Base-by-base conservation (phyloP, 768 basidiomycete genomes). In the Daedaleopsis sinensis region DNA sequence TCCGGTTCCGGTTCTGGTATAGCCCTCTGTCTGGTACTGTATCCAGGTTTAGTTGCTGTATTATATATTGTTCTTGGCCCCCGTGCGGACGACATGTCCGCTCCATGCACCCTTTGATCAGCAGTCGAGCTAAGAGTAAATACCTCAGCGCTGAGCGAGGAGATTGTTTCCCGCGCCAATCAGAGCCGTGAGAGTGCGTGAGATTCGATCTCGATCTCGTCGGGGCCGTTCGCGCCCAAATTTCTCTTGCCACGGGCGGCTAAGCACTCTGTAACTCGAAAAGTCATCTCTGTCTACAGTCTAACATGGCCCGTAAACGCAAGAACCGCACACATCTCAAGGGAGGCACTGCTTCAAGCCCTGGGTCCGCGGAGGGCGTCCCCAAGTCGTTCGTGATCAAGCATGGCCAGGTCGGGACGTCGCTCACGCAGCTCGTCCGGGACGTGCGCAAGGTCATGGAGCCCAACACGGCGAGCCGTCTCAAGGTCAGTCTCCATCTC, bases 341-440 rank as follows among this genome's bases (percentile, higher is more conserved):
- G 68, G 84, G 82, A 13, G 75, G 77, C 44, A 73, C 61, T 2
- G 71, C 74, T 1, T 72, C 78, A 13, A 57, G 70, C 36, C 71
- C 73, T 13, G 74, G 77, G 18, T 61, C 74, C 12, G 70, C 75
- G 1, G 67, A 72, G 23, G 74, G 76, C 3, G 77, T 76, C 0
- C 96, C 96, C 5, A 96, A 92, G 77, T 95, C 94, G 0, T 98
- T 99, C 70, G 91, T 99, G 61, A 92, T 99, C 72, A 96, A 96
- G 74, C 93, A 96, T 77, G 97, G 97, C 43, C 87, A 89, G 59
- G 95, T 98, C 35, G 96, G 97, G 19, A 80, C 84, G 52, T 94
- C 93, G 9, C 79, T 98, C 58, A 77, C 87, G 5, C 93, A 95
- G 70, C 89, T 99, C 39, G 96, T 98, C 19, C 84, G 92, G 58